These are phyloP conservation scores for Phtheirospermum japonicum DNA, from an alignment of 257 asterid genomes.

Conservation along the genomic window DNA sequence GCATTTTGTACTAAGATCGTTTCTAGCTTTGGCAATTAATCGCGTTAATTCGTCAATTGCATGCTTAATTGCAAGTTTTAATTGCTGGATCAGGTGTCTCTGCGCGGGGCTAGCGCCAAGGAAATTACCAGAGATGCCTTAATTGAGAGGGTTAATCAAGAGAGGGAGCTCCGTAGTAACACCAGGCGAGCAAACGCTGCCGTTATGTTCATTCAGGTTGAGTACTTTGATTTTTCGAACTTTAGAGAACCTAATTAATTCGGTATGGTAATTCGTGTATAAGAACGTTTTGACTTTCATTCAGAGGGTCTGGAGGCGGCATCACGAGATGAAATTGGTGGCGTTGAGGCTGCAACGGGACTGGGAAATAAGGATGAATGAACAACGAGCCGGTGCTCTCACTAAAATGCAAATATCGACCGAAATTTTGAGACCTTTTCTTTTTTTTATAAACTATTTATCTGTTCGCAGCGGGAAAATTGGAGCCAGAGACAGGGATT, in stretches of 20 bases:
- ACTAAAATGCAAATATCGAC: slow-evolving; percentile 44
- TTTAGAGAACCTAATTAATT: slow-evolving; percentile 17
- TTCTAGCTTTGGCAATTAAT: too few relatives aligned
- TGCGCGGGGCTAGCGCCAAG: too few relatives aligned
- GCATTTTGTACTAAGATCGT: too few relatives aligned
- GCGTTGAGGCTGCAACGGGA: slow-evolving; percentile 65
- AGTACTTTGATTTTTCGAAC: not conserved
- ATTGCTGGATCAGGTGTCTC: too few relatives aligned
- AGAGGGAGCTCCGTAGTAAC: slow-evolving; percentile 73
- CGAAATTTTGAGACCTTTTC: slow-evolving; percentile 71
- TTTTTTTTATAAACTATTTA: too few relatives aligned
- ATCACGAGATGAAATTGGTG: slow-evolving; percentile 41
- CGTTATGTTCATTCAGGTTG: slow-evolving; percentile 69
- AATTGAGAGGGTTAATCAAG: too few relatives aligned
- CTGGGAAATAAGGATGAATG: slow-evolving; percentile 61
- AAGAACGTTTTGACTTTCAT: too few relatives aligned
- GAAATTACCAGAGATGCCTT: too few relatives aligned
- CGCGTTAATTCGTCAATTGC: too few relatives aligned
- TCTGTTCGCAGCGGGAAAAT: slow-evolving; percentile 44
- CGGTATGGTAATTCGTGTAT: not conserved
- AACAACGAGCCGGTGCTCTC: slow-evolving; percentile 35
- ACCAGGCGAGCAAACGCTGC: slow-evolving; percentile 72
- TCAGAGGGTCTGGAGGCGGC: too few relatives aligned
- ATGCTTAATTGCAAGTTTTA: too few relatives aligned
- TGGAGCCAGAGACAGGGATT: slow-evolving; percentile 54